Evolutionary conservation across 768 basidiomycete genomes (phyloP), one percentile per base, ranked within the genome.

Genomic region (Cytidiella melzeri): DNA sequence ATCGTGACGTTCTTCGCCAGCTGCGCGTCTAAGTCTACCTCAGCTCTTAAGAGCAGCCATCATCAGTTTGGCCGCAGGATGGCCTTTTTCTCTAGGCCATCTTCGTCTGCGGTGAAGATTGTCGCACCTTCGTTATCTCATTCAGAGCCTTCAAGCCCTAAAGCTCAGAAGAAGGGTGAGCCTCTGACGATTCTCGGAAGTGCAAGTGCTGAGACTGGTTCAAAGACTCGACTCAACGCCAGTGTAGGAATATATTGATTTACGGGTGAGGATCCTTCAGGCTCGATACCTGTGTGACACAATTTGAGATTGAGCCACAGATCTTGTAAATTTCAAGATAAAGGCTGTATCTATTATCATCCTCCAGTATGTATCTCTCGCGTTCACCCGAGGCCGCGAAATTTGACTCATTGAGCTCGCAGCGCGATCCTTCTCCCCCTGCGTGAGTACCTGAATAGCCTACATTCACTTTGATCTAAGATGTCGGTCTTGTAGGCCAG

Each of bases 231-330:
- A 74, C 77, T 12, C 82, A 84, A 64, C 79, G 85, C 46, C 86
- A 92, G 60, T 96, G 92, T 69, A 82, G 88, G 62, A 95, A 96
- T 72, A 81, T 93, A 45, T 71, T 87, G 64, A 93, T 95, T 55
- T 87, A 93, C 63, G 92, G 93, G 92, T 93, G 55, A 40, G 69
- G 6, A 5, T 6, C 55, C 65, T 53, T 2, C 23, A 20, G 2
- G 27, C 18, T n/a, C n/a, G 3, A 26, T 20, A n/a, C 3, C 55
- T 30, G 4, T 9, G 13, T 42, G 9, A 27, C 52, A 24, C 39
- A 7, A 7, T 34, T 42, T 24, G 43, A 53, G 30, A 38, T 46
- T 48, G 9, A 4, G 5, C 41, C 4, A 13, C 48, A 92, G 91
- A 37, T 83, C 75, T 50, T 94, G 92, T 72, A 85, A 87, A 70